A percentile compares a stretch with the other conserved stretches of the same genome.
Evolutionary conservation across 257 asterid genomes (phyloP).

Genomic region (Solanum habrochaites): DNA sequence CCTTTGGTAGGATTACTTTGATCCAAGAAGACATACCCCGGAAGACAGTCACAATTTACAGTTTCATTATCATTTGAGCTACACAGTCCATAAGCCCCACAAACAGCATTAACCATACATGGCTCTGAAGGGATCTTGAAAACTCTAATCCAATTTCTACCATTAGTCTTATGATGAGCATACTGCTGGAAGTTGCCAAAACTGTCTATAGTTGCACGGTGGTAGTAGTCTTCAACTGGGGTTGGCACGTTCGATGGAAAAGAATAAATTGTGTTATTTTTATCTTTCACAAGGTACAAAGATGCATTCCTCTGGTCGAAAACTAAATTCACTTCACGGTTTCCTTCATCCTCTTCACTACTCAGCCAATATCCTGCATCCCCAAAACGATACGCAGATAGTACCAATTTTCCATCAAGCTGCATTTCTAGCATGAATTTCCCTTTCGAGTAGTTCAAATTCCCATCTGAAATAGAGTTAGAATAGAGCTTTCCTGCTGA

Average conservation of each 20-base stretch:
- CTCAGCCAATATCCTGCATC: background rate
- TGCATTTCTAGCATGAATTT: background rate
- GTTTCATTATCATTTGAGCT: background rate
- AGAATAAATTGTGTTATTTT: background rate
- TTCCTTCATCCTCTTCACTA: background rate
- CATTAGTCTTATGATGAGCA: background rate
- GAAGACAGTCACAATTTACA: background rate
- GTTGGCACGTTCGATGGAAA: background rate
- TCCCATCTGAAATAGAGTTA: background rate
- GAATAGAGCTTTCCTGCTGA: background rate
- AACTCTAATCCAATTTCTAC: background rate
- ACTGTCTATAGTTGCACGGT: background rate
- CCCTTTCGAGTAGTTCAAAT: background rate
- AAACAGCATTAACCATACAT: background rate
- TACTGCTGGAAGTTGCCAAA: background rate
- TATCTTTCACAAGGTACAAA: background rate
- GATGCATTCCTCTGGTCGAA: background rate
- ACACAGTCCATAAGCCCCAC: conserved; percentile 5
- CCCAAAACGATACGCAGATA: background rate
- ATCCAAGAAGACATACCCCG: background rate
- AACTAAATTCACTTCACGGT: background rate
- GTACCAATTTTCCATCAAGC: background rate
- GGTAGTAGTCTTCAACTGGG: background rate
- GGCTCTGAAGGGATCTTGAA: background rate
- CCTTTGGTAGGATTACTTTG: background rate